Evolutionary conservation across 345 rosid species (phyloP).

Genomic region (Psidium friedrichsthalianum): DNA sequence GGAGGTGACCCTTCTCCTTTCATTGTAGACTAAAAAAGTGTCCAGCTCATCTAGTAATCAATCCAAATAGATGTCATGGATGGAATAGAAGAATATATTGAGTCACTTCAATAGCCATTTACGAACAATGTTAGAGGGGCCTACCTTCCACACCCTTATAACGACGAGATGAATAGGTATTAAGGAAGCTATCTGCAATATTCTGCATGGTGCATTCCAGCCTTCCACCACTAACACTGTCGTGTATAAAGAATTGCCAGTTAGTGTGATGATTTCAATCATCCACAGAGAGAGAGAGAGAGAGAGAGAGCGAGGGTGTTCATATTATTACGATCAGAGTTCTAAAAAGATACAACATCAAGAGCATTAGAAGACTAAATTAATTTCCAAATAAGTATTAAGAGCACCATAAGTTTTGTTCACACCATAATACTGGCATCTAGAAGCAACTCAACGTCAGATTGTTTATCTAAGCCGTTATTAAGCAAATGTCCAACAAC

Average conservation of each 20-base stretch:
- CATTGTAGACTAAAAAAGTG: constrained; percentile 78
- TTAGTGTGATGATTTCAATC: neutral
- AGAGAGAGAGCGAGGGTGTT: neutral
- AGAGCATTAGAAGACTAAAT: neutral
- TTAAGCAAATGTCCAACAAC: neutral
- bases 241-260: constrained; percentile 6
- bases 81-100: neutral
- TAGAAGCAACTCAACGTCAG: neutral
- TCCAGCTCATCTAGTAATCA: constrained; percentile 49
- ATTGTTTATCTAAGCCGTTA: neutral
- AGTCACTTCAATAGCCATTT: neutral
- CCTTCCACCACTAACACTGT: constrained; percentile 78
- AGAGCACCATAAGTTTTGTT: neutral
- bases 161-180: constrained; percentile 50
- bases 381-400: neutral
- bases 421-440: neutral
- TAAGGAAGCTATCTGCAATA: constrained; percentile 75
- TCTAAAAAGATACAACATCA: neutral
- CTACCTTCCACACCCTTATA: constrained; percentile 62
- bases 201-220: constrained; percentile 98
- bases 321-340: neutral
- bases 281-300: neutral
- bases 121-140: neutral
- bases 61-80: neutral
- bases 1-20: constrained; percentile 82